phyloP scores from a whole-genome alignment of 2,329 filamentous ascomycete species.

The Teratosphaeria gauchensis region DNA sequence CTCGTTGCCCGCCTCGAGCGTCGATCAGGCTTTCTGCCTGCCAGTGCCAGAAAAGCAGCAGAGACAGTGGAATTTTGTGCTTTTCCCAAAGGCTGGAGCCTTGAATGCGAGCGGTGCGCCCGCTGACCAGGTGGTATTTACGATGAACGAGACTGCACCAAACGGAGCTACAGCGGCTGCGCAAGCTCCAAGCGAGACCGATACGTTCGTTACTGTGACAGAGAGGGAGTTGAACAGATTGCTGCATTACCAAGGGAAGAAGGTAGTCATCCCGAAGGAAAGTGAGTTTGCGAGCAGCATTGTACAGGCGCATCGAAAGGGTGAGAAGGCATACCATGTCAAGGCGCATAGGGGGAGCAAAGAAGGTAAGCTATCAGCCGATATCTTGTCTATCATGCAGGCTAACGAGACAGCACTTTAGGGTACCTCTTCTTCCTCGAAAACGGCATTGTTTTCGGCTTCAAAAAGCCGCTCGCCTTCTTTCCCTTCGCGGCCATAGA shows the following conservation, averaged over 20 bases:
- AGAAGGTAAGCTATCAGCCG: slow-evolving; percentile 40
- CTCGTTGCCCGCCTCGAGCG: slow-evolving; percentile 40
- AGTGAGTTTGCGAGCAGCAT: slow-evolving; percentile 52
- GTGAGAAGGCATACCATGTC: slow-evolving; percentile 54
- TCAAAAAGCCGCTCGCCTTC: slow-evolving; percentile 56
- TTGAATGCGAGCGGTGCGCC: slow-evolving; percentile 24
- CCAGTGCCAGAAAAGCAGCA: slow-evolving; percentile 56
- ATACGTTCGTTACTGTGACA: slow-evolving; percentile 37
- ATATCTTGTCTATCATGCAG: neutral
- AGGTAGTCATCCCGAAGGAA: slow-evolving; percentile 43
- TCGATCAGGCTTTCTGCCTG: slow-evolving; percentile 52
- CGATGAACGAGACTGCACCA: slow-evolving; percentile 42
- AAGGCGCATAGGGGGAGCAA: slow-evolving; percentile 56
- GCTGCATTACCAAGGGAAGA: slow-evolving; percentile 36
- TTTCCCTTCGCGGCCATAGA: slow-evolving; percentile 52
- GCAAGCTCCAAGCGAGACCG: slow-evolving; percentile 34
- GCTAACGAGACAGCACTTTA: slow-evolving; percentile 18
- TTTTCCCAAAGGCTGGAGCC: slow-evolving; percentile 46
- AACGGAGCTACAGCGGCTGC: slow-evolving; percentile 27
- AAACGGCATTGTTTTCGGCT: slow-evolving; percentile 53
- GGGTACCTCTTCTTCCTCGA: slow-evolving; percentile 55
- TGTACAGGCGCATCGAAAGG: slow-evolving; percentile 51
- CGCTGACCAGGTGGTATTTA: slow-evolving; percentile 51
- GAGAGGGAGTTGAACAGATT: slow-evolving; percentile 40
- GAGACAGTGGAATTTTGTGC: slow-evolving; percentile 53